Base-by-base conservation (phyloP, 805 yeast species). In the Yamadazyma philogaea region DNA sequence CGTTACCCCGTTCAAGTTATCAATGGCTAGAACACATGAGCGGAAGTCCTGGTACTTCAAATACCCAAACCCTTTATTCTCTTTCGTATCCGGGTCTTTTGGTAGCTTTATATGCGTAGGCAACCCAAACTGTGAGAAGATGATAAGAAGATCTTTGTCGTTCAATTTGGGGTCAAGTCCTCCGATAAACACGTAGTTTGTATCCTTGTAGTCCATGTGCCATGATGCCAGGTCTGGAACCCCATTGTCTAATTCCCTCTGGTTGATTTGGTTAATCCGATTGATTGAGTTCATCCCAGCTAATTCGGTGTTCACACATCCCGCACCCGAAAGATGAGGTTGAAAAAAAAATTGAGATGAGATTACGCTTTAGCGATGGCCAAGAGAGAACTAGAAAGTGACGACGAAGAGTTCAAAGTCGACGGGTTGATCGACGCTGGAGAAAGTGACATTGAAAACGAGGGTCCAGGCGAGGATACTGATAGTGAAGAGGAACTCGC, bases 111-210 rank as follows among this genome's bases (percentile, higher is more conserved):
- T 57, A 51, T 84, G 86, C 0, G 84, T 83, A 0, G 96, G 96
- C 15, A 81, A 75, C 0, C 98, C 98, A 60, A 77, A 91, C 56
- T 91, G 97, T 1, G 96, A 84, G 58, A 91, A 91, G 24, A 90
- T 77, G 0, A 80, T 74, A 6, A 89, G 54, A 0, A 91, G 60
- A 57, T 91, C 97, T 37, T 81, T 79, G 56, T 88, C 96, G 7
- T 78, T 79, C 20, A 88, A 59, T 24, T 78, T 77, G 12, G 55
- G 63, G 7, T 88, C 82, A 8, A 91, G 59, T 3, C 82, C 79
- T 0, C 95, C 91, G n/a, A 91, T 79, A 54, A 70, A 85, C 1
- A 90, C 70, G 56, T 82, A 88, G 1, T 91, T 81, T 0, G 91
- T 77, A 49, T 88, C 90, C 18, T 66, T 66, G 56, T 81, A 88